Evolutionary conservation across 163 green algal species (phyloP), one percentile per base, ranked within the genome.

Genomic region (Chlamydomonas reinhardtii): DNA sequence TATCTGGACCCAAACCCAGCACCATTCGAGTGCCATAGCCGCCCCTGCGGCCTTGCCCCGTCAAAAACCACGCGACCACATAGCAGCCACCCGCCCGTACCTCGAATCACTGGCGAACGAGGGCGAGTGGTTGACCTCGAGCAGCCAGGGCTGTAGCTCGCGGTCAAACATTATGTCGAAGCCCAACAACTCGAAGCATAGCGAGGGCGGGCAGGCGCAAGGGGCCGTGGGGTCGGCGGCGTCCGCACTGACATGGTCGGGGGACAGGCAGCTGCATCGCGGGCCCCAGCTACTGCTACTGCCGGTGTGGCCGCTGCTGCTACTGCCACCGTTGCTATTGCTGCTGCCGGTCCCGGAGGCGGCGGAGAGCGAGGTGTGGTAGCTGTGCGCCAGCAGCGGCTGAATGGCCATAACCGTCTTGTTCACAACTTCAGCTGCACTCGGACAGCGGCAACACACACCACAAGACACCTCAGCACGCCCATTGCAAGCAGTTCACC

Each of bases 111-210:
- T 92, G 27, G 85, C 85, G 70, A 98, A 97, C 54, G 91, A 96
- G 43, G 96, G 96, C 0, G 92, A 96, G 89, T 98, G 95, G 89
- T 98, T 98, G 34, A 97, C 93, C 91, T 98, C 96, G 27, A 98
- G 79, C 73, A 98, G 92, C 96, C 96, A 98, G 8, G 96, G 95
- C 39, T 88, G 77, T 31, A 94, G 89, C 34, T 86, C 81, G 11
- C 90, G 68, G 74, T 92, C 87, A 61, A 89, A 92, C 85, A 92
- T 74, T 68, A 98, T 92, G 83, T 98, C 96, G 32, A 93, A 96
- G 4, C 94, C 94, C 71, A 96, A 88, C 15, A 94, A 34, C 82
- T 94, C 91, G 74, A 94, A 94, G 72, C 91, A 94, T 34, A 89
- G 56, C 43, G 88, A 91, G 34, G 88, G 76, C 22, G 83, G 62